Base-by-base conservation (phyloP, 2,329 filamentous ascomycete species). In the Curvularia sp. region DNA sequence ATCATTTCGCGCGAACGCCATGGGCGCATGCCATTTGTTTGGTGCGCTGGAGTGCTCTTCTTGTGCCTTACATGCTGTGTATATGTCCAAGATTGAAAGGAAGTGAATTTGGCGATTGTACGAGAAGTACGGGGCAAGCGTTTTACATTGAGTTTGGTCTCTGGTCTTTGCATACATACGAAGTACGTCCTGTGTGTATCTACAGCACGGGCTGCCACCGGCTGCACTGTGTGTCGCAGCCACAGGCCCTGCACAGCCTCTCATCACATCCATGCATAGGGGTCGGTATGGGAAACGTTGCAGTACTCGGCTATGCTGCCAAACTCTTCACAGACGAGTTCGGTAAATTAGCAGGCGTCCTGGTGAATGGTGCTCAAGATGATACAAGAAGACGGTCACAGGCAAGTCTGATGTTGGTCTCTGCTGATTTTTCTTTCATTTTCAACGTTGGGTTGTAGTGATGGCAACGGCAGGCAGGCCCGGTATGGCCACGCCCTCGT, bases 401-500 rank as follows among this genome's bases (percentile, higher is more conserved):
- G 38, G n/a, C 22, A 26, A 28, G 22, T 44, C 41, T 18, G 15
- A 28, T 12, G 13, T 38, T 22, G 41, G 42, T 31, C 9, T 10
- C 35, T 38, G 15, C 15, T 26, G 13, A 26, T 38, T 38, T 46
- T 39, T 46, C 28, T 53, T 38, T 44, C 15, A 47, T 53, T 47
- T 28, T 24, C 24, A 33, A 38, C 24, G 22, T 47, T 39, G 22
- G 24, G 20, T 33, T 20, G 30, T 47, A 38, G 42, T 46, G 31
- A 47, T 39, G 42, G 31, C 42, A 53, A 35, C n/a, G 51, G 51
- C 50, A 35, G 33, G 28, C 39, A 43, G 28, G 49, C 50, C 50
- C 12, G 9, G 22, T 28, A 9, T 46, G 13, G 30, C 4, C 18
- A 52, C 12, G 41, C 20, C 3, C 20, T 15, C 15, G 22, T 33